Percentiles rank a stretch among this genome's conserved stretches.
phyloP scores from a whole-genome alignment of 208 protist genomes.

The Acanthamoeba triangularis region DNA sequence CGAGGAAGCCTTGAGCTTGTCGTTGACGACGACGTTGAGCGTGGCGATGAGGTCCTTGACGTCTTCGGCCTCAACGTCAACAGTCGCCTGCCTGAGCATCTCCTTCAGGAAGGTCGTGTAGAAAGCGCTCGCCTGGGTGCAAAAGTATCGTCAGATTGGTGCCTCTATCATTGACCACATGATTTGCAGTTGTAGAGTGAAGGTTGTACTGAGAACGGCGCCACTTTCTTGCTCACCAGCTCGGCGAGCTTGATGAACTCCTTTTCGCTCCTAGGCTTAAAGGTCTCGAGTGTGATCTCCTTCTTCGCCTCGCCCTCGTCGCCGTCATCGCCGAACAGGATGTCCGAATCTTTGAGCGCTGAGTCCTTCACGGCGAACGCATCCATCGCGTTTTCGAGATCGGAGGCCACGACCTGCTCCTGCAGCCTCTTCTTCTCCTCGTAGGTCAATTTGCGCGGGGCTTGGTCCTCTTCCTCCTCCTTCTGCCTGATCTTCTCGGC shows the following conservation, averaged over 20 bases:
- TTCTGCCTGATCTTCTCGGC: slow-evolving; percentile 22
- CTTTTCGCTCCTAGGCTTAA: slow-evolving; percentile 49
- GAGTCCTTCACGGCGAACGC: slow-evolving; percentile 36
- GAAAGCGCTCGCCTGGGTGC: neutral
- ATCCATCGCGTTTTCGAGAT: slow-evolving; percentile 63
- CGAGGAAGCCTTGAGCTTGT: slow-evolving; percentile 59
- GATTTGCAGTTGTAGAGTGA: neutral
- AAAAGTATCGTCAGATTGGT: neutral
- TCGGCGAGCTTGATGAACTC: slow-evolving; percentile 24
- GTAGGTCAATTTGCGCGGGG: neutral
- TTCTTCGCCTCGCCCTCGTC: neutral
- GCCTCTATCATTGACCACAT: neutral
- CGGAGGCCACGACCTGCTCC: slow-evolving; percentile 17
- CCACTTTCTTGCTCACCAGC: slow-evolving; percentile 39
- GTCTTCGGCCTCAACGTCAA: slow-evolving; percentile 4
- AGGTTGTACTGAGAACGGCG: neutral
- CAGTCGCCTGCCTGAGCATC: slow-evolving; percentile 15
- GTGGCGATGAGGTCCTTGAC: slow-evolving; percentile 58
- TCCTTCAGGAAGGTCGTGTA: slow-evolving; percentile 59
- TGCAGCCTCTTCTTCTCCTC: slow-evolving; percentile 37
- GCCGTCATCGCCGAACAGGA: slow-evolving; percentile 44
- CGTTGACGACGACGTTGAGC: slow-evolving; percentile 61
- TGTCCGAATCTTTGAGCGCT: slow-evolving; percentile 48
- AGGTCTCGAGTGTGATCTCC: slow-evolving; percentile 35
- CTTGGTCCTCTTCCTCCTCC: neutral